A percentile compares a stretch with the other conserved stretches of the same genome.
Conservation (phyloP, 352 stramenopile species). For the Globisporangium barbulae region DNA sequence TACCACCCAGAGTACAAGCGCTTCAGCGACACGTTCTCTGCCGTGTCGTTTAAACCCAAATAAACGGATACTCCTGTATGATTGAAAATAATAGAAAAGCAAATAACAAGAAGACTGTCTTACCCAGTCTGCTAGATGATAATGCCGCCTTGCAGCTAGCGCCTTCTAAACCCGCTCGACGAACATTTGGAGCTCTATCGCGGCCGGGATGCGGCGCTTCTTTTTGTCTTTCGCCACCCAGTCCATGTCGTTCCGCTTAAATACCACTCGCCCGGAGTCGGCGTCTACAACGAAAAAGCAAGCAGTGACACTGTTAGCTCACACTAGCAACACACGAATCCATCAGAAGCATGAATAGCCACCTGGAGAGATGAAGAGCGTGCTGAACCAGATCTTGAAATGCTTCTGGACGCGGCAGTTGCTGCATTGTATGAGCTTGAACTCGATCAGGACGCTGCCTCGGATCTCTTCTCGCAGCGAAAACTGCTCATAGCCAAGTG, state of each 20-base stretch:
- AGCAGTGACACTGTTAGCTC: neutral
- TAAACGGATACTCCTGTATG: slow-evolving; percentile 16
- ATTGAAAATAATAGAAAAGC: neutral
- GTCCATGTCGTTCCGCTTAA: slow-evolving; percentile 55
- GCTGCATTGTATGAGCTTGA: slow-evolving; percentile 33
- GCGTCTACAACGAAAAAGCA: slow-evolving; percentile 22
- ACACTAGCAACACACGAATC: neutral
- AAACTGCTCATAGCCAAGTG: slow-evolving; percentile 48
- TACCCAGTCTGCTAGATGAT: neutral
- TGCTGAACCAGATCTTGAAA: slow-evolving; percentile 79
- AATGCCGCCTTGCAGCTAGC: neutral
- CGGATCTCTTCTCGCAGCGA: slow-evolving; percentile 38
- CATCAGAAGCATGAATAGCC: slow-evolving; percentile 5
- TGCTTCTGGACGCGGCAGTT: slow-evolving; percentile 53
- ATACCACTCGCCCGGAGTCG: slow-evolving; percentile 30
- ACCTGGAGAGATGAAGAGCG: slow-evolving; percentile 39
- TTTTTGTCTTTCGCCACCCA: slow-evolving; percentile 66
- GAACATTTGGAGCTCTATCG: slow-evolving; percentile 60
- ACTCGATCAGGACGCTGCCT: slow-evolving; percentile 60
- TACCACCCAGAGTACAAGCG: slow-evolving; percentile 90
- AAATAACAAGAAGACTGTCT: neutral
- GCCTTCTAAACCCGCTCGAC: slow-evolving; percentile 13
- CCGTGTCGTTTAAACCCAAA: slow-evolving; percentile 74
- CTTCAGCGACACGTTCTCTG: slow-evolving; percentile 84
- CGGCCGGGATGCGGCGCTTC: slow-evolving; percentile 51